Evolutionary conservation across 306 rosid genomes (phyloP), one percentile per base, ranked within the genome.

Genomic region (Dalbergia oliveri): DNA sequence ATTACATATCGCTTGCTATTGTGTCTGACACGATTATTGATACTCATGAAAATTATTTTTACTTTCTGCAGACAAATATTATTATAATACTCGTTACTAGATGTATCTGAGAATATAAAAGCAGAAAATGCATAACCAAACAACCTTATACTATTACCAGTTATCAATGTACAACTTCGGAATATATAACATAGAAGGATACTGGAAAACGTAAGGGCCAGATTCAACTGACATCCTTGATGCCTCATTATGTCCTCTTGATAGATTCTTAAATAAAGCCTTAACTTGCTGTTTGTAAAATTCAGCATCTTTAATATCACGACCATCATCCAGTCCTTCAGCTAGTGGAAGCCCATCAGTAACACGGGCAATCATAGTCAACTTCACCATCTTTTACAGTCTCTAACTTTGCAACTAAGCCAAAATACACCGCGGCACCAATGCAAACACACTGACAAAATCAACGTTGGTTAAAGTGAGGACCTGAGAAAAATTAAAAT

Each of bases 151-250:
- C 6, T 54, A 54, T 7, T 54, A 54, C 10, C 50, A 3, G 75
- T 54, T 56, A 69, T 47, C 70, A 75, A 47, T 6, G 23, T 33
- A 51, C 53, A 79, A 26, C n/a, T 66, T 19, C n/a, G 63, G 53
- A 74, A 44, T 53, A 70, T 7, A 60, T 49, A 72, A 79, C 19
- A 16, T 14, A 75, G 66, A 85, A 90, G 97, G 99, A 95, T 95
- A 93, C 98, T 91, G 98, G 81, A 95, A 90, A 77, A 95, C 41
- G 50, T 90, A 95, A 67, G 99, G 97, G 56, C 98, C 98, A 14
- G 91, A 93, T 86, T 95, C 99, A 26, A 95, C 67, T 4, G 99
- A 93, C 99, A 95, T 95, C 90, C 98, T 93, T 9, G 99, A 95
- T 73, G 99, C 84, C 81, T 91, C 98, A 84, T 93, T 93, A 66